Conservation (phyloP, 768 basidiomycete species). For the Auriscalpium microsporum region DNA sequence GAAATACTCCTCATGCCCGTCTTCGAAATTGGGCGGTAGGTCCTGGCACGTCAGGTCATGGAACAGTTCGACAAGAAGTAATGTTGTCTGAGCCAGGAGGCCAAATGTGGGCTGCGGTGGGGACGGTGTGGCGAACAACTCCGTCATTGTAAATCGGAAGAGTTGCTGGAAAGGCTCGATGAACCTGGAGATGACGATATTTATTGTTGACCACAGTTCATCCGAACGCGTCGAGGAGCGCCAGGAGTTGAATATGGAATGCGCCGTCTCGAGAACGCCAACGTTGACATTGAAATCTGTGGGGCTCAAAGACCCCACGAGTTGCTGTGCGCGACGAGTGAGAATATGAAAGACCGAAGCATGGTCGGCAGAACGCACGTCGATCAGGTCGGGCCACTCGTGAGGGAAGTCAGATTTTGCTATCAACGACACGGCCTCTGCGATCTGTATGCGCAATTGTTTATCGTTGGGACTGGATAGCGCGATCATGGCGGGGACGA, state of each 20-base stretch:
- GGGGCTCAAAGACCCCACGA: constrained; percentile 72
- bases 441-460: constrained; percentile 72
- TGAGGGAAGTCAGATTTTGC: constrained; percentile 88
- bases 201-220: constrained; percentile 82
- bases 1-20: constrained; percentile 78
- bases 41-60: constrained; percentile 95
- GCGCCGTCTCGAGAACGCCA: constrained; percentile 87
- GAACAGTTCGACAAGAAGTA: constrained; percentile 77
- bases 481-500: constrained; percentile 88
- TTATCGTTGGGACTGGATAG: constrained; percentile 71
- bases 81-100: constrained; percentile 65
- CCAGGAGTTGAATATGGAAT: constrained; percentile 94
- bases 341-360: not conserved
- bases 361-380: constrained; percentile 39
- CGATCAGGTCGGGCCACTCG: constrained; percentile 82
- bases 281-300: constrained; percentile 81
- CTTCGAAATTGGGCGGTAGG: constrained; percentile 90
- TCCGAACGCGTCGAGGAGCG: constrained; percentile 85
- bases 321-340: constrained; percentile 52
- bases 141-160: constrained; percentile 56
- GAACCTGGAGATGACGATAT: constrained; percentile 80
- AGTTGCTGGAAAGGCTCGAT: constrained; percentile 76
- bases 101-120: constrained; percentile 30
- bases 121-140: constrained; percentile 37
- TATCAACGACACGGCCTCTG: constrained; percentile 87